Conservation (phyloP, 768 basidiomycete genomes). For the Lactarius trivialis region DNA sequence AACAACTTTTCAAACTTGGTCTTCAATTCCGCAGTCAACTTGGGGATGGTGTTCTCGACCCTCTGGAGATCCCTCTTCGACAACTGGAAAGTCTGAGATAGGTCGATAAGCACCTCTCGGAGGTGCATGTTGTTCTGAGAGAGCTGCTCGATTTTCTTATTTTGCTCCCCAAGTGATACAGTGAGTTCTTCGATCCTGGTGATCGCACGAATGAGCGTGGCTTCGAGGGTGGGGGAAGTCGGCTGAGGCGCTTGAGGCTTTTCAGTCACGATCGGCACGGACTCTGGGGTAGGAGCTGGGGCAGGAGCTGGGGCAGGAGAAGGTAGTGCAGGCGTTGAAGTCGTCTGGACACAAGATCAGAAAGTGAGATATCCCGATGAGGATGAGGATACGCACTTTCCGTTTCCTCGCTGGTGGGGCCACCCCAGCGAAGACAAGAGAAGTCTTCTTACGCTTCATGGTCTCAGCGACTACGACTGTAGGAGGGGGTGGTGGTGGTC, state of each 20-base stretch:
- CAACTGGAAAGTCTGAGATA: slow-evolving; percentile 1
- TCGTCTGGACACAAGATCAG: not conserved
- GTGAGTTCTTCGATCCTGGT: not conserved
- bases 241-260: not conserved
- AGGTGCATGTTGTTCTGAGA: not conserved
- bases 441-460: slow-evolving; percentile 10
- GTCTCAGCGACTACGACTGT: not conserved
- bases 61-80: slow-evolving; percentile 15
- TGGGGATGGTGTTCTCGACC: slow-evolving; percentile 3
- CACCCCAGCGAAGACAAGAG: slow-evolving; percentile 9
- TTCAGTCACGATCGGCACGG: not conserved
- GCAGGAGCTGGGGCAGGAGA: not conserved
- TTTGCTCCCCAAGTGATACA: not conserved
- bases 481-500: not conserved
- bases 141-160: slow-evolving; percentile 1
- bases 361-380: not conserved
- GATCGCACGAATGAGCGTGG: not conserved
- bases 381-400: not conserved
- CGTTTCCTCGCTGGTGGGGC: slow-evolving; percentile 13
- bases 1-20: slow-evolving; percentile 4
- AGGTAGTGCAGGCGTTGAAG: not conserved
- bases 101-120: not conserved
- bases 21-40: slow-evolving; percentile 1
- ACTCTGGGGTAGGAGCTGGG: not conserved
- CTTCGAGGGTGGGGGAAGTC: not conserved